These are phyloP conservation scores for Sutorius eximius DNA, from an alignment of 1,284 basidiomycete species.

Conservation along the genomic window DNA sequence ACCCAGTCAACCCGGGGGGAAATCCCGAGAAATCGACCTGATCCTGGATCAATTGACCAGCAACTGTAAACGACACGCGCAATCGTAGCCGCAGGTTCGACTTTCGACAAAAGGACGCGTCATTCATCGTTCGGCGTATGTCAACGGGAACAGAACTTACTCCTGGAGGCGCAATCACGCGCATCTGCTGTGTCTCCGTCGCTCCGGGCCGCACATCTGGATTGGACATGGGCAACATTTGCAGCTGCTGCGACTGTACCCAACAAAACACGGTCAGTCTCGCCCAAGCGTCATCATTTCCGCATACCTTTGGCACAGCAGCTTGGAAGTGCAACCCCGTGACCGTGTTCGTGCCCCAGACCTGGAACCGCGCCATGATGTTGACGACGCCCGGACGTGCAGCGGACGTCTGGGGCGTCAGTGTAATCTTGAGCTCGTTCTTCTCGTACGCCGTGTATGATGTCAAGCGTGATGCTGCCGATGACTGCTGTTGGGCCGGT, in stretches of 20 bases:
- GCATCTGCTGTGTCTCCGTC: conserved; percentile 93
- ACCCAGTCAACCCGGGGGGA: conserved; percentile 73
- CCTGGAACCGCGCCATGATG: conserved; percentile 87
- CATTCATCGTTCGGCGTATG: neutral
- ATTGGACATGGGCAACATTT: conserved; percentile 98
- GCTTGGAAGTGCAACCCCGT: conserved; percentile 90
- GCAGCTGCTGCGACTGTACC: conserved; percentile 88
- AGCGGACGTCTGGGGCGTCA: conserved; percentile 83
- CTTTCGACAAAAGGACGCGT: conserved; percentile 39
- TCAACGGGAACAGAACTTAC: conserved; percentile 49
- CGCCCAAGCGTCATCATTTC: neutral
- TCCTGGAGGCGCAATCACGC: conserved; percentile 84
- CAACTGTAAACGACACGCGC: conserved; percentile 75
- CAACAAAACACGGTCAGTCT: neutral
- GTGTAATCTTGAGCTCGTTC: conserved; percentile 85
- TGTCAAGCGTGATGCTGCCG: conserved; percentile 55
- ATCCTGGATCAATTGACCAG: conserved; percentile 77
- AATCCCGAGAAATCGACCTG: conserved; percentile 95
- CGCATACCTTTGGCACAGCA: conserved; percentile 89
- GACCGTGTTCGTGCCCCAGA: conserved; percentile 52
- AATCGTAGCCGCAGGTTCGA: conserved; percentile 83
- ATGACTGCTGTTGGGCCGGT: conserved; percentile 36
- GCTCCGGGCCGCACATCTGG: conserved; percentile 74
- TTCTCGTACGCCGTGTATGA: conserved; percentile 90
- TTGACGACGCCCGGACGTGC: conserved; percentile 85